Evolutionary conservation across 768 basidiomycete genomes (phyloP).

Genomic region (Amylocystis lapponica): DNA sequence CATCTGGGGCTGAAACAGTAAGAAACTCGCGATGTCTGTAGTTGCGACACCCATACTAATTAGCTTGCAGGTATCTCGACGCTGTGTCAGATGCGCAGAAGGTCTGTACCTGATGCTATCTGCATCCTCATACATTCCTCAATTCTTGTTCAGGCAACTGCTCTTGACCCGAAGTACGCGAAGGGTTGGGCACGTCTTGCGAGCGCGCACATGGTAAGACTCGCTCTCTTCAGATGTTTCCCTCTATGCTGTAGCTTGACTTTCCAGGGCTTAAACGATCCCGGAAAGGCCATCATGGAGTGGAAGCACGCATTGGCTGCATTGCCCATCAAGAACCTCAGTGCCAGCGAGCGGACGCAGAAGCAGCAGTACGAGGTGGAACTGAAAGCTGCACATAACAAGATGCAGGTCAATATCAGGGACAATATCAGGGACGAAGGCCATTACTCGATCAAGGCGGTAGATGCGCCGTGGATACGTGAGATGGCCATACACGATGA

Average conservation of each 20-base stretch:
- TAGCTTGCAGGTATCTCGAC: slow-evolving; percentile 10
- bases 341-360: background rate
- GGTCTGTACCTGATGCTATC: background rate
- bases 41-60: background rate
- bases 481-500: background rate
- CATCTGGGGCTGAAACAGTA: slow-evolving; percentile 32
- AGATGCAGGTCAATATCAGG: background rate
- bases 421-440: too few relatives aligned
- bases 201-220: background rate
- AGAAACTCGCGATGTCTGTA: background rate
- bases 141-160: background rate
- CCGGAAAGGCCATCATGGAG: background rate
- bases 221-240: background rate
- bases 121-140: background rate
- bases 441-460: background rate
- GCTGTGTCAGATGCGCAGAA: slow-evolving; percentile 10
- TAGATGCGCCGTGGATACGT: background rate
- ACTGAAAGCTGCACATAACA: background rate
- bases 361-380: background rate
- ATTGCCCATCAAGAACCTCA: background rate
- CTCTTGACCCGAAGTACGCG: background rate
- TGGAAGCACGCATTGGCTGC: background rate
- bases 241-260: too few relatives aligned
- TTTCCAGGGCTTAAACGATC: background rate
- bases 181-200: slow-evolving; percentile 2